Evolutionary conservation across 345 rosid species (phyloP).

Genomic region (Lenwebbia sp.): DNA sequence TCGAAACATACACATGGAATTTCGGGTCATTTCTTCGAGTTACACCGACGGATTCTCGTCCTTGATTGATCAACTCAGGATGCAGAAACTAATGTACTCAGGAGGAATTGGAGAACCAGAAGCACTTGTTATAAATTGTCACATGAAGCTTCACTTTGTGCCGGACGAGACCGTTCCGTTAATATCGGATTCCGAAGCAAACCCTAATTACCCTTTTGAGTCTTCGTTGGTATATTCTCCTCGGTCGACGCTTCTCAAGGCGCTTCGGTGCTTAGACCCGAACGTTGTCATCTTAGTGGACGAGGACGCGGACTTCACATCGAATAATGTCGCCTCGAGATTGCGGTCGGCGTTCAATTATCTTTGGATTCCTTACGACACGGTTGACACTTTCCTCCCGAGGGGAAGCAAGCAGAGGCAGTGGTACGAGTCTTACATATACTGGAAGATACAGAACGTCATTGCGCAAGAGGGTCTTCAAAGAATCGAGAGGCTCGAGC

Average conservation of each 20-base stretch:
- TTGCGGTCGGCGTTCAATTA: conserved; percentile 62
- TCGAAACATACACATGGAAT: conserved; percentile 56
- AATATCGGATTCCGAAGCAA: not conserved
- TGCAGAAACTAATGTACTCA: conserved; percentile 35
- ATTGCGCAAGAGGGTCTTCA: conserved; percentile 60
- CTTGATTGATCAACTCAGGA: conserved; percentile 47
- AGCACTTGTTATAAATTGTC: conserved; percentile 77
- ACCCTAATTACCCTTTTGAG: conserved; percentile 5
- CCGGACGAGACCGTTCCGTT: conserved; percentile 49
- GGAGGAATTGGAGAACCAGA: conserved; percentile 17
- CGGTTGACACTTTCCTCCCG: conserved; percentile 61
- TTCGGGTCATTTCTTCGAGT: conserved; percentile 41
- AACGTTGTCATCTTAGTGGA: conserved; percentile 59
- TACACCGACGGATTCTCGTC: conserved; percentile 58
- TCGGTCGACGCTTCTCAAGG: conserved; percentile 45
- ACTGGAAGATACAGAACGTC: conserved; percentile 88
- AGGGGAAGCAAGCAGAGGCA: conserved; percentile 62
- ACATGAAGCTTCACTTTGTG: conserved; percentile 75
- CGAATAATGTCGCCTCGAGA: conserved; percentile 45
- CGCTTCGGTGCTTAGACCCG: conserved; percentile 53
- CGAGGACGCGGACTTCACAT: conserved; percentile 77
- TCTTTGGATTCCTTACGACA: conserved; percentile 90
- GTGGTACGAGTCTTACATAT: conserved; percentile 70
- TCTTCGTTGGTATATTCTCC: conserved; percentile 20
- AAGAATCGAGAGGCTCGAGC: conserved; percentile 74